Conservation (phyloP, 192 early-diverging fungal species). For the Chytriomyces sp. region DNA sequence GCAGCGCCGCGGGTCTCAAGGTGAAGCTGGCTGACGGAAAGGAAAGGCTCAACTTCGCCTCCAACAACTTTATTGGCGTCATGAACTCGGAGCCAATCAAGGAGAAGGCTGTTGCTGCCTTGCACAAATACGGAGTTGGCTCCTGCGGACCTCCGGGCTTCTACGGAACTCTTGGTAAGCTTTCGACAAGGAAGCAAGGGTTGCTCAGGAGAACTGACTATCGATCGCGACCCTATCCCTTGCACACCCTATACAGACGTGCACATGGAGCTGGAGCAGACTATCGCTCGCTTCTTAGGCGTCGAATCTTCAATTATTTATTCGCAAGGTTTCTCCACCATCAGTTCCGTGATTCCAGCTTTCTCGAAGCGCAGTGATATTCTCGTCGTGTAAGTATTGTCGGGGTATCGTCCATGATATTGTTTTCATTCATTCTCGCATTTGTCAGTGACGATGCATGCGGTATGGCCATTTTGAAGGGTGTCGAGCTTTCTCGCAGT, state of each 20-base stretch:
- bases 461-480: conserved; percentile 88
- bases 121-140: conserved; percentile 93
- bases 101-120: conserved; percentile 79
- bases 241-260: conserved; percentile 65
- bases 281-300: conserved; percentile 82
- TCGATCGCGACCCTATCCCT: background rate
- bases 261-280: conserved; percentile 89
- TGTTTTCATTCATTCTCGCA: background rate
- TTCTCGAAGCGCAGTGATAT: conserved; percentile 97
- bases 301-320: conserved; percentile 88
- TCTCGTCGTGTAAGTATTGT: conserved; percentile 73
- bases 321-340: conserved; percentile 92
- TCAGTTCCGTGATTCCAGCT: conserved; percentile 89
- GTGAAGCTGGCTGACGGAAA: conserved; percentile 67
- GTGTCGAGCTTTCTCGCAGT: conserved; percentile 86
- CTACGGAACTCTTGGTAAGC: conserved; percentile 74
- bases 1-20: conserved; percentile 57
- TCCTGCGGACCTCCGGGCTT: conserved; percentile 95
- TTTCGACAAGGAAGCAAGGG: no score
- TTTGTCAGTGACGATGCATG: conserved; percentile 78
- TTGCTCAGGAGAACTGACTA: background rate
- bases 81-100: conserved; percentile 73
- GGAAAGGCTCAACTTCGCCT: conserved; percentile 78
- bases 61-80: conserved; percentile 86
- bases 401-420: background rate